These are phyloP conservation scores for Cladophialophora immunda DNA, from an alignment of 2,329 filamentous ascomycete species.

Conservation along the genomic window DNA sequence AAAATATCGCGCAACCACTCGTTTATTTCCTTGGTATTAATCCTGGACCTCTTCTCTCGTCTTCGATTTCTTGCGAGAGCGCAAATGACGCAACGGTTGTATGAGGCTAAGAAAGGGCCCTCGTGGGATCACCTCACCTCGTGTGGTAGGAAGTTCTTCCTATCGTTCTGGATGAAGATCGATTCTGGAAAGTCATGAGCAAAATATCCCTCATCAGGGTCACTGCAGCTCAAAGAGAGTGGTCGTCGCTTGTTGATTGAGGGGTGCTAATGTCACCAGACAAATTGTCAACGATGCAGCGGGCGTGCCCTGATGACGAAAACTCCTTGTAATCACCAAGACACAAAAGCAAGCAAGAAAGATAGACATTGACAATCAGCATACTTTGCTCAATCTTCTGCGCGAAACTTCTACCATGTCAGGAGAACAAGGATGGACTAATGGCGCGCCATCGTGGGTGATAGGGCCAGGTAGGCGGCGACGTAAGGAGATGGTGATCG, in stretches of 20 bases:
- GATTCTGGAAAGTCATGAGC: background rate
- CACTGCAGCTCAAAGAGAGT: too few species aligned
- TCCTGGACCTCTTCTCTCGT: background rate
- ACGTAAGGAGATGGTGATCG: background rate
- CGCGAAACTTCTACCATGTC: background rate
- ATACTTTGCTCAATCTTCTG: background rate
- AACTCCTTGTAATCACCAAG: background rate
- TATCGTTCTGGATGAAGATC: background rate
- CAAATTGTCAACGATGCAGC: background rate
- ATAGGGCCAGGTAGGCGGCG: background rate
- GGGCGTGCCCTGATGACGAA: background rate
- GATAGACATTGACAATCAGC: background rate
- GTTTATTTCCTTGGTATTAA: background rate
- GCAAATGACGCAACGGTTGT: background rate
- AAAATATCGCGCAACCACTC: constrained; percentile 3
- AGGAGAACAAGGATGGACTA: background rate
- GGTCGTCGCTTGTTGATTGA: background rate
- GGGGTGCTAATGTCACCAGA: background rate
- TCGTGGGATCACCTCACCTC: background rate
- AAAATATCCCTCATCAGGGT: background rate
- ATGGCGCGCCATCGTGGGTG: background rate
- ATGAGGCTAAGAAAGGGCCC: background rate
- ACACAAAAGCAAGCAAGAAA: background rate
- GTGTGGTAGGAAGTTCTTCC: background rate
- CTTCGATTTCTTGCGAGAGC: background rate